A percentile compares a stretch with the other conserved stretches of the same genome.
These are phyloP conservation scores for Leishmania amazonensis DNA, from an alignment of 208 protist species.

Conservation along the genomic window DNA sequence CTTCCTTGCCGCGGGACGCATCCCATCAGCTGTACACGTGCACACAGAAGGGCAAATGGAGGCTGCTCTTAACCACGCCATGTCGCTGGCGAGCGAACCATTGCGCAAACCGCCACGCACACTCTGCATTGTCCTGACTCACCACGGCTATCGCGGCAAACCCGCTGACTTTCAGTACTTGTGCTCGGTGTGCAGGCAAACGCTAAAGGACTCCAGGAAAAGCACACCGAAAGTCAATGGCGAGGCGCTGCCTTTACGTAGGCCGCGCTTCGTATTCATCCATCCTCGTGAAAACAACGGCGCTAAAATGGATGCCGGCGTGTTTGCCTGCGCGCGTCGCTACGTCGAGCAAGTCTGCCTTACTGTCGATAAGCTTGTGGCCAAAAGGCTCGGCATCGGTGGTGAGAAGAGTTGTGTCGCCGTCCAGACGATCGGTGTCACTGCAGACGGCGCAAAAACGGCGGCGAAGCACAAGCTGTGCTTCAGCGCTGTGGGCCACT, in stretches of 20 bases:
- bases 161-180: constrained; percentile 47
- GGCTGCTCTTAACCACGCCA: not conserved
- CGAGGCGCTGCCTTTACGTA: not conserved
- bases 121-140: constrained; percentile 52
- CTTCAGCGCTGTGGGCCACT: constrained; percentile 54
- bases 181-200: not conserved
- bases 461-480: constrained; percentile 26
- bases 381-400: not conserved
- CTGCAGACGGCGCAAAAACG: constrained; percentile 1
- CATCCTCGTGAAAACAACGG: constrained; percentile 33
- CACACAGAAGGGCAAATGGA: not conserved
- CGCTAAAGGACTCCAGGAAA: not conserved
- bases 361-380: not conserved
- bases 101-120: no score
- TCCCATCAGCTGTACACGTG: not conserved
- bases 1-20: not conserved
- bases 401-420: not conserved
- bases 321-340: constrained; percentile 39
- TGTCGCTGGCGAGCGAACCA: not conserved
- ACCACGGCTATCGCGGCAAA: constrained; percentile 68
- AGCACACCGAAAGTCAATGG: no score
- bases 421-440: not conserved
- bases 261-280: constrained; percentile 29
- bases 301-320: constrained; percentile 40
- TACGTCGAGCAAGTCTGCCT: constrained; percentile 26